Evolutionary conservation across 2,329 filamentous ascomycete genomes (phyloP).

Genomic region (Colletotrichum gigasporum): DNA sequence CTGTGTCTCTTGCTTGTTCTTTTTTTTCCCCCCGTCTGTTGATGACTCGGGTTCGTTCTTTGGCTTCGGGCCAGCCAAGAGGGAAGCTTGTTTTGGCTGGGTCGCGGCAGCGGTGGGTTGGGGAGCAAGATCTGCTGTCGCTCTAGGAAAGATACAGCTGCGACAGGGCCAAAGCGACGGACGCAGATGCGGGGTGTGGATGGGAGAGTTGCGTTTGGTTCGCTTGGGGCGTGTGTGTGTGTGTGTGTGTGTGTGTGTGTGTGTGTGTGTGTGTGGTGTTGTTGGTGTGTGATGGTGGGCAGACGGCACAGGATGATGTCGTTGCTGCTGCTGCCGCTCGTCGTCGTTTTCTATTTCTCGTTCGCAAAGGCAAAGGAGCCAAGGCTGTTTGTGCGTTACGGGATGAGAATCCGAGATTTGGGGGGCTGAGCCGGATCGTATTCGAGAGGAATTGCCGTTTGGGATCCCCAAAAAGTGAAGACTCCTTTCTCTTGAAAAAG

Average conservation of each 20-base stretch:
- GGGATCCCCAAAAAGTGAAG: too few relatives aligned
- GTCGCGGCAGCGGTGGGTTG: neutral
- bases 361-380: constrained; percentile 5
- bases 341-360: constrained; percentile 10
- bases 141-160: neutral
- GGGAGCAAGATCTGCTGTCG: neutral
- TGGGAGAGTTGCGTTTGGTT: neutral
- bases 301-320: too few relatives aligned
- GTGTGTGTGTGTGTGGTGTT: neutral
- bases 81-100: constrained; percentile 3
- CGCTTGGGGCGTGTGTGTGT: neutral
- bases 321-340: neutral
- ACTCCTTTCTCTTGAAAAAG: too few relatives aligned
- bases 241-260: too few relatives aligned
- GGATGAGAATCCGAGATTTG: too few relatives aligned
- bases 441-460: too few relatives aligned
- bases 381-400: too few relatives aligned
- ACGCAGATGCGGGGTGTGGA: neutral
- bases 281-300: too few relatives aligned
- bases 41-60: neutral
- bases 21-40: neutral
- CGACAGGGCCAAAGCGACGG: neutral
- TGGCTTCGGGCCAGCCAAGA: constrained; percentile 8
- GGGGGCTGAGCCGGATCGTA: neutral
- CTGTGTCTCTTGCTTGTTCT: neutral